Evolutionary conservation across 2,329 filamentous ascomycete species (phyloP).

Genomic region (Cladorrhinum sp.): DNA sequence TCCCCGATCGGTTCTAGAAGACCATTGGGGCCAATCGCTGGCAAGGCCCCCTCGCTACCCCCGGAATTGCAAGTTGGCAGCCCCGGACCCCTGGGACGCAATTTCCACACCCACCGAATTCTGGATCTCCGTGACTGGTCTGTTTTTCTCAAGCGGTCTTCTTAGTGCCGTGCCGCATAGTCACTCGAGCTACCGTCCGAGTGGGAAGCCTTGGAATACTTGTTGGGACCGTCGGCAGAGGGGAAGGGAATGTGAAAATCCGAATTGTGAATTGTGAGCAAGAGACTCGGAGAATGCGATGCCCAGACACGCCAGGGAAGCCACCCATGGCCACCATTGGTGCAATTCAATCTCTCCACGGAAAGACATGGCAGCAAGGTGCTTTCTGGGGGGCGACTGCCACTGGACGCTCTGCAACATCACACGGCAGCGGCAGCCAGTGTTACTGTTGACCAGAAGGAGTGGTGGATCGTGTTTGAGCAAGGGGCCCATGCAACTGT

Average conservation of each 20-base stretch:
- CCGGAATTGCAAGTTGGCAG: conserved; percentile 10
- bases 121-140: background rate
- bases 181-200: conserved; percentile 1
- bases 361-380: background rate
- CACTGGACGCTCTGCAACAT: background rate
- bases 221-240: too few relatives aligned
- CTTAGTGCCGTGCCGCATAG: background rate
- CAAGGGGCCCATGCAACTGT: background rate
- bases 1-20: conserved; percentile 28
- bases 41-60: conserved; percentile 12
- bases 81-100: conserved; percentile 17
- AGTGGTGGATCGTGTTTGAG: conserved; percentile 2
- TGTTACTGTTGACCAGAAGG: background rate
- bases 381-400: background rate
- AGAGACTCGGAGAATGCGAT: too few relatives aligned
- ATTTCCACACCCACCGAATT: conserved; percentile 17
- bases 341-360: too few relatives aligned
- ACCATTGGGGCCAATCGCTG: conserved; percentile 19
- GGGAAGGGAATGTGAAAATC: too few relatives aligned
- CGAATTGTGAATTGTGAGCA: too few relatives aligned
- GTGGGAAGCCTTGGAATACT: background rate
- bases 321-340: too few relatives aligned
- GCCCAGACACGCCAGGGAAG: too few relatives aligned
- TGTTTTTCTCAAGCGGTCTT: background rate
- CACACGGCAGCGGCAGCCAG: background rate